A percentile compares a stretch with the other conserved stretches of the same genome.
Evolutionary conservation across 805 yeast species (phyloP).

Genomic region (Candida manassasensis): DNA sequence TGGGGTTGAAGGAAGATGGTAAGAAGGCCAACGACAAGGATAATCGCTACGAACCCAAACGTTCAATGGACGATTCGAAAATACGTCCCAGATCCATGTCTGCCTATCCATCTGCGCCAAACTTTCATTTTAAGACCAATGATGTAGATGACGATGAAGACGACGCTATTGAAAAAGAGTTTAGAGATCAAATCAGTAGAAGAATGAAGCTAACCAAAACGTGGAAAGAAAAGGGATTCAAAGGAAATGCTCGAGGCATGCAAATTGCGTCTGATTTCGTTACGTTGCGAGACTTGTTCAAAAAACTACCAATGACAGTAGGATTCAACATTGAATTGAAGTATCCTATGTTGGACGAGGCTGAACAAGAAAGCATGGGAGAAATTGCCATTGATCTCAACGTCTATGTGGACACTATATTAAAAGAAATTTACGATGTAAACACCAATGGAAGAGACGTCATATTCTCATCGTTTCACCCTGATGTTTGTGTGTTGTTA

Average conservation of each 20-base stretch:
- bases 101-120: slow-evolving; percentile 32
- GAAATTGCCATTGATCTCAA: slow-evolving; percentile 79
- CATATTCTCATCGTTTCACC: slow-evolving; percentile 89
- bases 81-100: slow-evolving; percentile 38
- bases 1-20: slow-evolving; percentile 43
- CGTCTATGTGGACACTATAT: slow-evolving; percentile 81
- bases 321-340: slow-evolving; percentile 95
- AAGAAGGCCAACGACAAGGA: slow-evolving; percentile 1
- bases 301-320: slow-evolving; percentile 72
- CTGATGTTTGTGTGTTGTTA: slow-evolving; percentile 81
- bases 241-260: slow-evolving; percentile 88
- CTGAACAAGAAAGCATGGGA: slow-evolving; percentile 84
- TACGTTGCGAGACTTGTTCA: slow-evolving; percentile 78
- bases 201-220: slow-evolving; percentile 87
- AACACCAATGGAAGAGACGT: slow-evolving; percentile 76
- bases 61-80: slow-evolving; percentile 31
- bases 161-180: slow-evolving; percentile 36
- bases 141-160: slow-evolving; percentile 13
- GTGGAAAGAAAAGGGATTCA: slow-evolving; percentile 78
- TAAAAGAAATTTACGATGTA: slow-evolving; percentile 70
- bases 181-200: slow-evolving; percentile 39
- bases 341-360: slow-evolving; percentile 93
- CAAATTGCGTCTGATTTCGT: slow-evolving; percentile 91
- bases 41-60: slow-evolving; percentile 11
- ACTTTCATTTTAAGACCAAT: slow-evolving; percentile 13